Evolutionary conservation across 768 basidiomycete genomes (phyloP).

Genomic region (Mycena rebaudengoi): DNA sequence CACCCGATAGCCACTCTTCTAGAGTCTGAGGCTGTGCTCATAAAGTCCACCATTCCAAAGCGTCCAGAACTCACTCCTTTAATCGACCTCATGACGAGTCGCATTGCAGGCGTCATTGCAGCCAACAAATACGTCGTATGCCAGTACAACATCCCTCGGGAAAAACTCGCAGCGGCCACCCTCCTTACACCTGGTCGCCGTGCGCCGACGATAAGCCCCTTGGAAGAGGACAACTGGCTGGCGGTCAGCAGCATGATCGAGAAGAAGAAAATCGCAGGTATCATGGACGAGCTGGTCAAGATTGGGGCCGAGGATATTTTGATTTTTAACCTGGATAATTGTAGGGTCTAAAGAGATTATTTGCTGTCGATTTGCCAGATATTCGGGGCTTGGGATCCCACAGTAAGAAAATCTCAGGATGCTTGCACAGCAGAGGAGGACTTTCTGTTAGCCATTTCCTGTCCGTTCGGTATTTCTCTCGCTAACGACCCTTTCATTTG

Average conservation of each 20-base stretch:
- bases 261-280: conserved; percentile 77
- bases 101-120: conserved; percentile 92
- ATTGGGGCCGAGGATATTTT: conserved; percentile 92
- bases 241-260: conserved; percentile 94
- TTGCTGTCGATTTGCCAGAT: too few relatives aligned
- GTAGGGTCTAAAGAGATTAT: conserved; percentile 75
- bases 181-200: conserved; percentile 87
- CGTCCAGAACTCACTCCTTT: conserved; percentile 69
- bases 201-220: conserved; percentile 86
- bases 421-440: too few relatives aligned
- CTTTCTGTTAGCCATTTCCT: too few relatives aligned
- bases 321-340: conserved; percentile 91
- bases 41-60: conserved; percentile 76
- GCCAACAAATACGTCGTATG: conserved; percentile 88
- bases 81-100: conserved; percentile 82
- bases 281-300: conserved; percentile 88
- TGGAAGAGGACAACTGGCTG: conserved; percentile 89
- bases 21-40: conserved; percentile 89
- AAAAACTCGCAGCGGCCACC: conserved; percentile 66
- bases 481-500: too few relatives aligned
- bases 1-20: conserved; percentile 93
- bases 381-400: too few relatives aligned
- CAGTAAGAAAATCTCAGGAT: too few relatives aligned
- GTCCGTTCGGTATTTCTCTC: too few relatives aligned
- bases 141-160: conserved; percentile 89